Conservation (phyloP, 2,329 filamentous ascomycete genomes). For the Leptographium flavum region DNA sequence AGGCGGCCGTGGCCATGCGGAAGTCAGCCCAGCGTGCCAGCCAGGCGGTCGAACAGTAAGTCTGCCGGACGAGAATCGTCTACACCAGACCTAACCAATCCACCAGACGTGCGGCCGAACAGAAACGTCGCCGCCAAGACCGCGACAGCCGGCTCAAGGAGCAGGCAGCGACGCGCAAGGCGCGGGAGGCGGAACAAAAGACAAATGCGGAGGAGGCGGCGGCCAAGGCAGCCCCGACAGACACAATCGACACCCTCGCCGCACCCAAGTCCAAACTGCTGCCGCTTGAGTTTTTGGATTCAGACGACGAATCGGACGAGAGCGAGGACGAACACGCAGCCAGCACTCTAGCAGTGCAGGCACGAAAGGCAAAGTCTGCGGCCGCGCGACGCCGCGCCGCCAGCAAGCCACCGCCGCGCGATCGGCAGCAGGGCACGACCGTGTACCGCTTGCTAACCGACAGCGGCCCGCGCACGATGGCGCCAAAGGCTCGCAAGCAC, state of each 20-base stretch:
- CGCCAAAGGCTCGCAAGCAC: slow-evolving; percentile 31
- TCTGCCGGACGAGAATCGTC: neutral
- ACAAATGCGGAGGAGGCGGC: neutral
- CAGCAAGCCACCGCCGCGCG: slow-evolving; percentile 20
- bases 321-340: slow-evolving; percentile 8
- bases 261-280: slow-evolving; percentile 28
- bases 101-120: slow-evolving; percentile 30
- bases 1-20: slow-evolving; percentile 30
- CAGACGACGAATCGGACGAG: slow-evolving; percentile 24
- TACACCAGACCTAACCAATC: neutral
- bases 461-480: slow-evolving; percentile 29
- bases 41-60: slow-evolving; percentile 38
- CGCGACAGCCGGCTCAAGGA: slow-evolving; percentile 38
- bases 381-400: slow-evolving; percentile 19
- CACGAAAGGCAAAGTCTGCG: neutral
- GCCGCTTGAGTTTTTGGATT: slow-evolving; percentile 40
- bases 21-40: slow-evolving; percentile 31
- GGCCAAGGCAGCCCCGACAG: slow-evolving; percentile 8
- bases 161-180: slow-evolving; percentile 37
- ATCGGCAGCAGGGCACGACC: slow-evolving; percentile 36
- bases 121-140: slow-evolving; percentile 42
- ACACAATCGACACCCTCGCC: slow-evolving; percentile 10
- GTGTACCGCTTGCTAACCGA: slow-evolving; percentile 35
- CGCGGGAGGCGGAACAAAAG: slow-evolving; percentile 12
- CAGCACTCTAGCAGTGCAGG: neutral